phyloP scores from a whole-genome alignment of 257 asterid species.

The Solanum bukasovii region DNA sequence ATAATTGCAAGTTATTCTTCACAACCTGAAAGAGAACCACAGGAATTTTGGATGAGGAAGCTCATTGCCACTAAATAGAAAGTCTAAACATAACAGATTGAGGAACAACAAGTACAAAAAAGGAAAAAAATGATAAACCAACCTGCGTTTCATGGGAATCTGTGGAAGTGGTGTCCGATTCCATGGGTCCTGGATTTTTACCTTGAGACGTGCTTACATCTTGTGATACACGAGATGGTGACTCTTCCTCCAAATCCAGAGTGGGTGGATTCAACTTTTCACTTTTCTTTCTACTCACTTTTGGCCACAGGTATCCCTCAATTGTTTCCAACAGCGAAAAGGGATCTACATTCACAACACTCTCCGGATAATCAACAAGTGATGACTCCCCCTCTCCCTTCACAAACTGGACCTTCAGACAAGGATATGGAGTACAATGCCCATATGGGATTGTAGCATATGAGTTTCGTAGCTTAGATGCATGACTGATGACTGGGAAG shows the following conservation, averaged over 20 bases:
- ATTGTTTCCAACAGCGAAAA: slow-evolving; percentile 60
- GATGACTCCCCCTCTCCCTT: slow-evolving; percentile 45
- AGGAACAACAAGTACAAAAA: background rate
- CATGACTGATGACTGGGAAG: slow-evolving; percentile 60
- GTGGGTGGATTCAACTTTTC: slow-evolving; percentile 16
- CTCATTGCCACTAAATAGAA: background rate
- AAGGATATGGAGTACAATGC: slow-evolving; percentile 56
- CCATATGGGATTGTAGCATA: slow-evolving; percentile 70
- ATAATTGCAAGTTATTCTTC: slow-evolving; percentile 10
- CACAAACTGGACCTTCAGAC: slow-evolving; percentile 69
- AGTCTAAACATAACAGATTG: background rate
- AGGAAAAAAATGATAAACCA: background rate
- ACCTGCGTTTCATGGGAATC: slow-evolving; percentile 39
- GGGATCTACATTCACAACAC: slow-evolving; percentile 71
- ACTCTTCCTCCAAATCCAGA: slow-evolving; percentile 16
- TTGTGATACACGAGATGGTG: slow-evolving; percentile 25
- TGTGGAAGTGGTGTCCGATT: slow-evolving; percentile 16
- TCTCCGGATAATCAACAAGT: slow-evolving; percentile 44
- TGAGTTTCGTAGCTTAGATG: slow-evolving; percentile 44
- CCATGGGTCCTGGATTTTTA: slow-evolving; percentile 23
- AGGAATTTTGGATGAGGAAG: background rate
- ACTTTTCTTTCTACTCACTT: slow-evolving; percentile 31
- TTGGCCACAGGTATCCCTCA: slow-evolving; percentile 57
- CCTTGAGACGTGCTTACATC: slow-evolving; percentile 30
- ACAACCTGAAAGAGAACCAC: slow-evolving; percentile 22